Base-by-base conservation (phyloP, 2,329 filamentous ascomycete genomes). In the Cladosporium sphaerospermum region DNA sequence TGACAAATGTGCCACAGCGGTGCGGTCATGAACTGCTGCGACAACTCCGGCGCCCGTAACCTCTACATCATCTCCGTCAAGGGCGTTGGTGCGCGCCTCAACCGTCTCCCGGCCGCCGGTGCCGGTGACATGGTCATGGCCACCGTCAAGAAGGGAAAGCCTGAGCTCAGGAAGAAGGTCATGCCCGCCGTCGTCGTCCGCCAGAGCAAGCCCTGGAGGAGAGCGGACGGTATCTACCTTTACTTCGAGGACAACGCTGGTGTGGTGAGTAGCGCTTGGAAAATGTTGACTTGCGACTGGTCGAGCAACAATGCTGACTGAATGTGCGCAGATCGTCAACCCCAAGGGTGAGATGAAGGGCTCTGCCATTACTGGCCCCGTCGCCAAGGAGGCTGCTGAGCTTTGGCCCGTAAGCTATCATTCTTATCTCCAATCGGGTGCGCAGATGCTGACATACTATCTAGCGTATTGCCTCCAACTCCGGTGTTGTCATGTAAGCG, bases 301-400 rank as follows among this genome's bases (percentile, higher is more conserved):
- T 16, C n/a, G 31, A 50, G 23, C 18, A 45, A 33, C 16, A 51
- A 9, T 19, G 37, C 53, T 48, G 36, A 58, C 61, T 64, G 50
- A 63, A 8, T 18, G 6, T 28, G 41, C 50, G 52, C 71, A 93
- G 88, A 99, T 99, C 72, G 93, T 99, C 83, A 99, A 99, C 84
- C 90, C 92, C 78, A 99, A 99, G 88, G 93, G 93, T 80, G 93
- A 99, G 82, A 99, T 99, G 93, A 99, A 99, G 88, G 93, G 93
- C 74, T 96, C 90, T 64, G 93, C 93, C 76, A 99, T 99, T 76
- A 99, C 93, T 69, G 93, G 93, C 68, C 93, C 93, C 69, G 92
- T 99, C 73, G 93, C 92, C 77, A 99, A 99, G 87, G 93, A 99
- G 82, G 93, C 93, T 75, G 93, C 93, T 76, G 93, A 99, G 82